Percentiles rank a stretch among this genome's conserved stretches.
Conservation (phyloP, 768 basidiomycete species). For the Suillus weaverae region DNA sequence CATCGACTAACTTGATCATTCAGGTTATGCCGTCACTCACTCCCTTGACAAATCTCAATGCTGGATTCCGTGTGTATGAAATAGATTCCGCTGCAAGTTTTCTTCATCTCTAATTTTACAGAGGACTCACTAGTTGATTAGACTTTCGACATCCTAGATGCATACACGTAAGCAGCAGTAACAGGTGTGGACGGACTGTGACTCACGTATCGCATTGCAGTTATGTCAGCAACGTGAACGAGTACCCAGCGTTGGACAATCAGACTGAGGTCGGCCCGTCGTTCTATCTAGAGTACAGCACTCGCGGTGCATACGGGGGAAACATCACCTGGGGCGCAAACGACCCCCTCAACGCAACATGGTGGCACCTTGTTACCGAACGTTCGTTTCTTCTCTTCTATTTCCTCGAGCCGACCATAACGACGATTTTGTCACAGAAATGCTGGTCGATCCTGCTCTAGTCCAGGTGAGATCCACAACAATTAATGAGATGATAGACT, state of each 20-base stretch:
- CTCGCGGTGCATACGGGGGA: conserved; percentile 63
- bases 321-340: conserved; percentile 52
- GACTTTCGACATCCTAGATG: conserved; percentile 75
- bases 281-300: conserved; percentile 62
- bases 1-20: background rate
- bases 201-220: conserved; percentile 33
- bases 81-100: conserved; percentile 36
- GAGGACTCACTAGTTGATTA: conserved; percentile 23
- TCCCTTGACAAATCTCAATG: conserved; percentile 67
- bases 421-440: conserved; percentile 16
- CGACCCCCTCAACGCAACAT: conserved; percentile 75
- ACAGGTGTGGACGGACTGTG: background rate
- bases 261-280: conserved; percentile 60
- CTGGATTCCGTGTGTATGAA: conserved; percentile 57
- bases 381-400: conserved; percentile 34
- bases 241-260: conserved; percentile 54
- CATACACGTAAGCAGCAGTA: conserved; percentile 56
- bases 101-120: background rate
- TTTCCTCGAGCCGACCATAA: background rate
- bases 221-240: conserved; percentile 62
- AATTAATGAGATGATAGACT: background rate
- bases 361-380: conserved; percentile 79
- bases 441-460: conserved; percentile 22
- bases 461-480: conserved; percentile 18
- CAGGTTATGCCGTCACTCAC: conserved; percentile 56